Conservation (phyloP, 164 flowering plant genomes). For the Tinospora cordifolia region DNA sequence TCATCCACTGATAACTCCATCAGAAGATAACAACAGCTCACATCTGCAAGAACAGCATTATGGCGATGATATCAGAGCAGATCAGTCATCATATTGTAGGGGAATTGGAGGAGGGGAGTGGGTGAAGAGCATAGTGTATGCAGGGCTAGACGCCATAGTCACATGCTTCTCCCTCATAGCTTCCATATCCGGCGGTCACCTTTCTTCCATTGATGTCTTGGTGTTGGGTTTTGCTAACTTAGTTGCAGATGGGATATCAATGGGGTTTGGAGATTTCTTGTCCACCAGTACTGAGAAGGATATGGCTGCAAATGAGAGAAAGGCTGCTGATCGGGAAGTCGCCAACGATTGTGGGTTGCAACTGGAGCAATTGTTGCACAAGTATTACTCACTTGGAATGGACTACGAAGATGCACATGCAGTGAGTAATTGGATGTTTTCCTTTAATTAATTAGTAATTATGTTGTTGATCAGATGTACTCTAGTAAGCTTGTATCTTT, state of each 20-base stretch:
- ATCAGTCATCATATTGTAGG: constrained; percentile 30
- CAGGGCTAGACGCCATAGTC: constrained; percentile 55
- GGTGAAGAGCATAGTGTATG: constrained; percentile 51
- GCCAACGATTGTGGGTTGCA: constrained; percentile 18
- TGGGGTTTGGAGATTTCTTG: constrained; percentile 58
- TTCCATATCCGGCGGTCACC: constrained; percentile 45
- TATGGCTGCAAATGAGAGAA: constrained; percentile 35
- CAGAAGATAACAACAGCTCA: background rate
- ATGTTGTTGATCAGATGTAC: too few species aligned
- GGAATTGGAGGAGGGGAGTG: constrained; percentile 20
- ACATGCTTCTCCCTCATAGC: constrained; percentile 57
- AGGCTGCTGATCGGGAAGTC: constrained; percentile 39
- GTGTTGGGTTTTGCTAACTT: constrained; percentile 55
- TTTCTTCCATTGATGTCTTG: constrained; percentile 49
- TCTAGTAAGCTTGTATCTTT: too few species aligned
- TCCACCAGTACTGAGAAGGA: constrained; percentile 46
- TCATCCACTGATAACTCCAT: background rate
- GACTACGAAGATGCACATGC: constrained; percentile 33
- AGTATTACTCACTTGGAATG: constrained; percentile 49
- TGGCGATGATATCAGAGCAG: background rate
- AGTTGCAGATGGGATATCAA: constrained; percentile 66
- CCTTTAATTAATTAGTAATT: too few species aligned
- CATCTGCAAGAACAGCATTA: background rate
- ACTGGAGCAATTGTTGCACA: constrained; percentile 21
- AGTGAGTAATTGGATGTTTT: constrained; percentile 24